Base-by-base conservation (phyloP, 257 asterid genomes). In the Primulina huaijiensis region DNA sequence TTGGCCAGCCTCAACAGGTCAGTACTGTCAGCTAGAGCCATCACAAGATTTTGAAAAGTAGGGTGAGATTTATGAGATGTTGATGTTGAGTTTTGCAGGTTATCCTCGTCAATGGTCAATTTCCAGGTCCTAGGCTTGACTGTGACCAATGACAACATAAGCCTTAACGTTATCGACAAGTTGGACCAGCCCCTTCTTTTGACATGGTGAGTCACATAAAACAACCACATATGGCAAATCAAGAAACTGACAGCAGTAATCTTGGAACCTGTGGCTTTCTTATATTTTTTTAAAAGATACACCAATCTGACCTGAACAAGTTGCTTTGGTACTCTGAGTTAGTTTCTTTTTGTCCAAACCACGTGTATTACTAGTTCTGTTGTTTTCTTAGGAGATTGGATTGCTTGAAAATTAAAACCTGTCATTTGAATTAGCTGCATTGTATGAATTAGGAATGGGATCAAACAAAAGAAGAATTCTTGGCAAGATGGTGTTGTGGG, bases 401-500 rank as follows among this genome's bases (percentile, higher is more conserved):
- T n/a, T n/a, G n/a, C n/a, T n/a, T n/a, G n/a, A n/a, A n/a, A n/a
- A n/a, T n/a, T n/a, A n/a, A n/a, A n/a, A n/a, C n/a, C n/a, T n/a
- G n/a, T n/a, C n/a, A n/a, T n/a, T n/a, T 25, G 27, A 21, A 29
- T 6, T 19, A 57, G 38, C 50, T 62, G n/a, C 71, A 65, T 65
- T 74, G 77, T 79, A 10, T 74, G 69, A 29, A 30, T n/a, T 80
- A 92, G 97, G 99, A 93, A 93, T 72, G 99, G 97, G 43, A 90
- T 93, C 77, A 93, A 90, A 68, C 97, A 93, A 80, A 90, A 97
- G 71, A 93, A 93, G 89, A 93, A 93, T 72, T 89, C 95, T 27
- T 93, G 99, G 99, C 97, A 93, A 80, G 99, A 93, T 69, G 99
- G 99, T 50, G 99, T 93, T 38, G 50, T 82, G 74, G 99, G 97